Evolutionary conservation across 2,329 filamentous ascomycete species (phyloP).

Genomic region (Stachybotrys chartarum): DNA sequence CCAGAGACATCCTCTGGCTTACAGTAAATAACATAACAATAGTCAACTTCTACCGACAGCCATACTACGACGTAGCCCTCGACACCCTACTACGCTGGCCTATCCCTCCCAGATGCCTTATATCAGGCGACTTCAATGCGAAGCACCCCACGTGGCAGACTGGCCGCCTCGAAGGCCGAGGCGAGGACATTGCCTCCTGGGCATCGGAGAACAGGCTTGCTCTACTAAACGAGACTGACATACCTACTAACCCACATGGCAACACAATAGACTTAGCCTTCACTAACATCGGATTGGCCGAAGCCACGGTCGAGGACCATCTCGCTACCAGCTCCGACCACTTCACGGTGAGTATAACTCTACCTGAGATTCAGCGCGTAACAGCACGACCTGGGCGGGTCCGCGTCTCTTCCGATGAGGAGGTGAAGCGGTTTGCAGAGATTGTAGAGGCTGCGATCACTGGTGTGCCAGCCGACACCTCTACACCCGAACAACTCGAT

Average conservation of each 20-base stretch:
- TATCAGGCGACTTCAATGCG: slow-evolving; percentile 12
- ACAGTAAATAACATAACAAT: slow-evolving; percentile 7
- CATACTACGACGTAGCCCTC: slow-evolving; percentile 4
- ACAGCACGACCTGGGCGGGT: slow-evolving; percentile 4
- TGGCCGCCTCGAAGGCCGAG: slow-evolving; percentile 3
- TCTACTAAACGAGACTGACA: slow-evolving; percentile 7
- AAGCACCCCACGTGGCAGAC: slow-evolving; percentile 9
- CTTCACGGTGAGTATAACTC: slow-evolving; percentile 8
- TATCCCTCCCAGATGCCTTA: slow-evolving; percentile 6
- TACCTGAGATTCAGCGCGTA: slow-evolving; percentile 2
- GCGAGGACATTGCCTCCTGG: slow-evolving; percentile 7
- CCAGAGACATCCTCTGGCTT: slow-evolving; percentile 8
- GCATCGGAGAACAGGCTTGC: slow-evolving; percentile 5
- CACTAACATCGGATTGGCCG: slow-evolving; percentile 5
- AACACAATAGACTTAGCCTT: slow-evolving; percentile 4
- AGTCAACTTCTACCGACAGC: slow-evolving; percentile 10
- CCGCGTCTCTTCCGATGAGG: slow-evolving; percentile 8
- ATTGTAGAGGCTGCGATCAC: slow-evolving; percentile 5
- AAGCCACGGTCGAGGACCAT: slow-evolving; percentile 8
- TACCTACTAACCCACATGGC: slow-evolving; percentile 10
- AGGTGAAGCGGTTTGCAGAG: slow-evolving; percentile 7
- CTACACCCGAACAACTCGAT: slow-evolving; percentile 4
- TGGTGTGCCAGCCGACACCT: slow-evolving; percentile 1
- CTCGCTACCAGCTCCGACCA: slow-evolving; percentile 10
- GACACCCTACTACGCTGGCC: slow-evolving; percentile 6